A percentile compares a stretch with the other conserved stretches of the same genome.
phyloP scores from a whole-genome alignment of 1,139 yeast genomes.

The Magnusiomyces magnusii region DNA sequence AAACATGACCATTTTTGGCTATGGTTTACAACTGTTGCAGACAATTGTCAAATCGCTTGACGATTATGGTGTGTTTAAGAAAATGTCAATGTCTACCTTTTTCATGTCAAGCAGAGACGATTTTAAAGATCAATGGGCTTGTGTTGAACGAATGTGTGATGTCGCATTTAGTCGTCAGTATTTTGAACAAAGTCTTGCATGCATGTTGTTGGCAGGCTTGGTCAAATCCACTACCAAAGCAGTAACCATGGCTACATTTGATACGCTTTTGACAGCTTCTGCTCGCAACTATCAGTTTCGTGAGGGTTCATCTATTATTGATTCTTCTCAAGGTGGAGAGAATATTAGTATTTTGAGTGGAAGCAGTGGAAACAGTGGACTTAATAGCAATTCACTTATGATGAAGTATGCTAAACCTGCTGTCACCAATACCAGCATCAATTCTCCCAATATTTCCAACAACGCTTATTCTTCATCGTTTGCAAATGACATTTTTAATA shows the following conservation, averaged over 20 bases:
- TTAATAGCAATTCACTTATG: not conserved
- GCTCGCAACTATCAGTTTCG: slow-evolving; percentile 31
- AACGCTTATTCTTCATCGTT: not conserved
- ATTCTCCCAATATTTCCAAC: not conserved
- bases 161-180: slow-evolving; percentile 39
- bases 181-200: slow-evolving; percentile 50
- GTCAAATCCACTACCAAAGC: slow-evolving; percentile 54
- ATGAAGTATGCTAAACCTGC: not conserved
- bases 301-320: not conserved
- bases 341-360: not conserved
- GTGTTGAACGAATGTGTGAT: slow-evolving; percentile 42
- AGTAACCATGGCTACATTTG: slow-evolving; percentile 48
- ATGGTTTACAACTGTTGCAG: slow-evolving; percentile 25
- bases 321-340: not conserved
- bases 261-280: slow-evolving; percentile 43
- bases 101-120: slow-evolving; percentile 38
- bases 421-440: not conserved
- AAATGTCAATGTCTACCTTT: slow-evolving; percentile 21
- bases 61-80: slow-evolving; percentile 25
- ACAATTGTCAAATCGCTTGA: slow-evolving; percentile 27
- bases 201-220: slow-evolving; percentile 53
- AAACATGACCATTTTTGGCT: slow-evolving; percentile 21
- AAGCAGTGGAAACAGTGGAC: not conserved
- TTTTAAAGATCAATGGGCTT: slow-evolving; percentile 40
- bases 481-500: not conserved